These are phyloP conservation scores for Haematococcus sp. DNA, from an alignment of 139 green algal species.

Conservation along the genomic window DNA sequence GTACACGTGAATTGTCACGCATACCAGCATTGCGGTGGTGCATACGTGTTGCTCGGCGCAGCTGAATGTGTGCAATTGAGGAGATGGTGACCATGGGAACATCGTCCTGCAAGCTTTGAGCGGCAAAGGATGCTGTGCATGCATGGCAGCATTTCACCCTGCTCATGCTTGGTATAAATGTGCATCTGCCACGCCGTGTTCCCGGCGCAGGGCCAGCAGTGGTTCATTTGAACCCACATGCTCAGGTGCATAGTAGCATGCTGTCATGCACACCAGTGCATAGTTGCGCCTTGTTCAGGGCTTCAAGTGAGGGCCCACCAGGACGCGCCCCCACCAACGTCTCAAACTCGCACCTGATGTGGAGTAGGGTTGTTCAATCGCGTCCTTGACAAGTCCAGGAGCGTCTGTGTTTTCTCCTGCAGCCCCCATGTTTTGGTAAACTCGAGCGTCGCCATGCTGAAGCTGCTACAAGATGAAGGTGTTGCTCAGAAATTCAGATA, in stretches of 20 bases:
- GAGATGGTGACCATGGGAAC: no score
- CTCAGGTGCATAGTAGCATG: background rate
- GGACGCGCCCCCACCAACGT: background rate
- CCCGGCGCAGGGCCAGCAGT: no score
- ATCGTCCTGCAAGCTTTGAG: no score
- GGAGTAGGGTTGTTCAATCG: constrained; percentile 34
- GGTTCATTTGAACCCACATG: background rate
- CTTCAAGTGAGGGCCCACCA: background rate
- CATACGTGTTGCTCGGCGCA: no score
- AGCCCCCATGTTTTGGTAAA: constrained; percentile 42
- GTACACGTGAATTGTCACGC: background rate
- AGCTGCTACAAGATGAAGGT: background rate
- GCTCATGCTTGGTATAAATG: no score
- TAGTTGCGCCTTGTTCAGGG: no score
- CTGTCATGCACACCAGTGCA: background rate
- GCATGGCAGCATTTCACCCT: no score
- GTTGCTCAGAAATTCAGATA: background rate
- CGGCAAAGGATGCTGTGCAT: no score
- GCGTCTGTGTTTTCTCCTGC: constrained; percentile 20
- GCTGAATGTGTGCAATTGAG: no score
- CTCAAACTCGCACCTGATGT: constrained; percentile 35
- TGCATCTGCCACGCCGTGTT: no score
- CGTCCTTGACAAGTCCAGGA: constrained; percentile 34
- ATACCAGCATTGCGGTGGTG: no score
- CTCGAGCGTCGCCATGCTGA: constrained; percentile 33